These are phyloP conservation scores for Coemansia sp. DNA, from an alignment of 192 early-diverging fungal species.

Conservation along the genomic window DNA sequence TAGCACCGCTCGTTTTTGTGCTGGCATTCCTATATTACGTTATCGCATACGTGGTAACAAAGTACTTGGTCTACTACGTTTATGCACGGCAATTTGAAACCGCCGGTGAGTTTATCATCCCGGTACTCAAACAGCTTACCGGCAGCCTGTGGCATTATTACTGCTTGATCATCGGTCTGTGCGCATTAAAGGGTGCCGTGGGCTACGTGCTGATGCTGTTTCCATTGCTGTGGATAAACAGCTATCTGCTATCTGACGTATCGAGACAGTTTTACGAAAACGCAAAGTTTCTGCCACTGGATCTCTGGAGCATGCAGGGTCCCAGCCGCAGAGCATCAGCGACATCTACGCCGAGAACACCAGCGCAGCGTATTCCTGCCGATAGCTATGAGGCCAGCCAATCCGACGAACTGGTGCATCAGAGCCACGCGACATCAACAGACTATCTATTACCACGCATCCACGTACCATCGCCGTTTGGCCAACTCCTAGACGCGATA, in stretches of 20 bases:
- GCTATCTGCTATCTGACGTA: constrained; percentile 39
- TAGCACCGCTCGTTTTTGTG: constrained; percentile 69
- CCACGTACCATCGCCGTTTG: constrained; percentile 34
- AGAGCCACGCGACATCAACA: constrained; percentile 43
- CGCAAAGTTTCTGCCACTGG: constrained; percentile 40
- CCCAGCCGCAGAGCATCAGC: background rate
- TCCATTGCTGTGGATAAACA: constrained; percentile 48
- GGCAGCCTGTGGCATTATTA: constrained; percentile 56
- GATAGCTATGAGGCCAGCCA: background rate
- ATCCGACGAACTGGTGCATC: background rate
- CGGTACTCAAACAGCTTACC: constrained; percentile 43
- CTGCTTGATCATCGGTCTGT: constrained; percentile 50
- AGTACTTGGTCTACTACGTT: constrained; percentile 78
- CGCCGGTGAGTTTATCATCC: constrained; percentile 59
- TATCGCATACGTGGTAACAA: constrained; percentile 66
- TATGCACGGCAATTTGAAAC: constrained; percentile 75
- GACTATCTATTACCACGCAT: constrained; percentile 46
- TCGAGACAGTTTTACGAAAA: constrained; percentile 47
- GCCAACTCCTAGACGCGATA: constrained; percentile 18
- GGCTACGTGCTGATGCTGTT: constrained; percentile 44
- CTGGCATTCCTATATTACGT: constrained; percentile 71
- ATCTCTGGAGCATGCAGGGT: constrained; percentile 18
- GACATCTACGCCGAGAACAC: background rate
- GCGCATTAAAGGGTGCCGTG: constrained; percentile 44
- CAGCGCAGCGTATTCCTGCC: background rate